Conservation (phyloP, 2,329 filamentous ascomycete genomes). For the Microthyrium microscopicum region DNA sequence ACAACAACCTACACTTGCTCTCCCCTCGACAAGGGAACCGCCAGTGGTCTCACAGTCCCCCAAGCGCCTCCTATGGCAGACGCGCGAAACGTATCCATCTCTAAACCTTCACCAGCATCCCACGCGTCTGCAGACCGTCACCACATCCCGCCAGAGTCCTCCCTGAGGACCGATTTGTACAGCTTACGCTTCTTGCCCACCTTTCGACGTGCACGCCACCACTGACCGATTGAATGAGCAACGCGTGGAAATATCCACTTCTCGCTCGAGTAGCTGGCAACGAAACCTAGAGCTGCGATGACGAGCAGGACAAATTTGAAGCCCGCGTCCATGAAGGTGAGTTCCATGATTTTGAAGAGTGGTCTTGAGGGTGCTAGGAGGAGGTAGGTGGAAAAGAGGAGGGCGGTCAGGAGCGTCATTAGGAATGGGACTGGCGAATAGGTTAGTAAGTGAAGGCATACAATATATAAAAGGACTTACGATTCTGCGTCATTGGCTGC, state of each 20-base stretch:
- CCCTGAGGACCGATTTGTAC: too few relatives aligned
- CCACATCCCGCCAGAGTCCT: too few relatives aligned
- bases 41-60: too few relatives aligned
- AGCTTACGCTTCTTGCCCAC: conserved; percentile 62
- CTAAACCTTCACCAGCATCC: too few relatives aligned
- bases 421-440: conserved; percentile 57
- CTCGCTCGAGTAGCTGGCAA: conserved; percentile 55
- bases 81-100: too few relatives aligned
- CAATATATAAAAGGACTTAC: conserved; percentile 31
- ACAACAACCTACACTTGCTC: too few relatives aligned
- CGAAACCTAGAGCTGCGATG: conserved; percentile 54
- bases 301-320: conserved; percentile 60
- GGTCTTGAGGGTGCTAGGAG: conserved; percentile 55
- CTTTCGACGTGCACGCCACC: conserved; percentile 38
- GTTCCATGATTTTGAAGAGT: conserved; percentile 62
- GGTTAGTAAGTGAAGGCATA: conserved; percentile 12
- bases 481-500: conserved; percentile 61
- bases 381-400: conserved; percentile 62
- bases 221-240: conserved; percentile 49
- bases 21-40: too few relatives aligned
- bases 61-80: too few relatives aligned
- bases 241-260: conserved; percentile 50
- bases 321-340: conserved; percentile 55
- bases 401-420: conserved; percentile 51
- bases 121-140: too few relatives aligned